Conservation (phyloP, 1,284 basidiomycete species). For the Microbotryum silenes-acaulis region DNA sequence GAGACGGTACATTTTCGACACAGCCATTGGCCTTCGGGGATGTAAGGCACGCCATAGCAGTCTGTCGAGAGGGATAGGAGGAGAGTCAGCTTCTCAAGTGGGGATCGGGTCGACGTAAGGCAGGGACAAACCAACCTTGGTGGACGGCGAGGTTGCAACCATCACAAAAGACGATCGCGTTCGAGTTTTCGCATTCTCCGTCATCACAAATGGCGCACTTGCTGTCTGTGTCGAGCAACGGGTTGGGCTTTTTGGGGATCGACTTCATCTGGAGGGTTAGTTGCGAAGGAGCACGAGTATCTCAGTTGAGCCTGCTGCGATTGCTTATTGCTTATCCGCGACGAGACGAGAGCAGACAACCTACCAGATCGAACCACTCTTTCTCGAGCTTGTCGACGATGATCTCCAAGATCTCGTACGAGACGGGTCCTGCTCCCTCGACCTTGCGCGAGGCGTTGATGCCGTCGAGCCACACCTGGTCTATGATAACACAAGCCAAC, state of each 20-base stretch:
- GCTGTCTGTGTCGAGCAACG: conserved; percentile 81
- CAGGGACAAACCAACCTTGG: conserved; percentile 60
- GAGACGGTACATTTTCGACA: conserved; percentile 98
- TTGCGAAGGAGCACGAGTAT: conserved; percentile 15
- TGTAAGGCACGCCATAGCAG: conserved; percentile 98
- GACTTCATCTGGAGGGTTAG: conserved; percentile 62
- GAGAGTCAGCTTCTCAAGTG: background rate
- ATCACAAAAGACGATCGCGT: conserved; percentile 99
- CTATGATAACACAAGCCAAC: conserved; percentile 43
- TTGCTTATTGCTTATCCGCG: no score
- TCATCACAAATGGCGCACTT: conserved; percentile 97
- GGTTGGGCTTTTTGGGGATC: conserved; percentile 73
- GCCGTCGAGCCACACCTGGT: conserved; percentile 88
- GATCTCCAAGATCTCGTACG: conserved; percentile 87
- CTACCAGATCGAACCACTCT: conserved; percentile 93
- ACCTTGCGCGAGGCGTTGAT: conserved; percentile 76
- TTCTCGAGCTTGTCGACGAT: conserved; percentile 97
- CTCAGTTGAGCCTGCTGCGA: background rate
- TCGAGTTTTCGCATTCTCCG: conserved; percentile 95
- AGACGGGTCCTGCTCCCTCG: conserved; percentile 63
- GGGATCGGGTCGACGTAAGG: no score
- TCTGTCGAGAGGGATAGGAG: conserved; percentile 49
- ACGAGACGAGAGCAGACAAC: conserved; percentile 39
- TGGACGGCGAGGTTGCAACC: conserved; percentile 98
- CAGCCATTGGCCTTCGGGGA: conserved; percentile 98